phyloP scores from a whole-genome alignment of 2,329 filamentous ascomycete genomes.

The Helotiales sp. region DNA sequence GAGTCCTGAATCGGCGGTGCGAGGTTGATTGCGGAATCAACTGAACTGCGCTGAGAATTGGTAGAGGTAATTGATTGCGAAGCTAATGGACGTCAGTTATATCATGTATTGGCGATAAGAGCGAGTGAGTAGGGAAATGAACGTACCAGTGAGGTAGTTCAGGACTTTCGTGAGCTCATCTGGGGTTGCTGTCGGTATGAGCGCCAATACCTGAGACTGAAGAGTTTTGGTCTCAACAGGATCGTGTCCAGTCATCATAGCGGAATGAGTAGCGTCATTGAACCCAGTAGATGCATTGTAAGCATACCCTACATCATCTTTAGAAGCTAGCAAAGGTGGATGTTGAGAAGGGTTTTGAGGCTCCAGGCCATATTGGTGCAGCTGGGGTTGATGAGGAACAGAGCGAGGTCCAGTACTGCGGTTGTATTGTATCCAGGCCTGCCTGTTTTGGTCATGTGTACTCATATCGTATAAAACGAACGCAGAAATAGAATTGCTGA shows the following conservation, averaged over 20 bases:
- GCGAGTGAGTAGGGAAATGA: not conserved
- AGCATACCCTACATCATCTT: not conserved
- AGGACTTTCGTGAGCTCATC: not conserved
- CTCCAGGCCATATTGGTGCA: not conserved
- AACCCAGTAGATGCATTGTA: not conserved
- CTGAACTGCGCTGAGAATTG: not conserved
- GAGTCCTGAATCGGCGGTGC: not conserved
- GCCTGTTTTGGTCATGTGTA: not conserved
- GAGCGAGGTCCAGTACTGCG: not conserved
- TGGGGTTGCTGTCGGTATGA: not conserved
- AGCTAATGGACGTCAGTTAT: not conserved
- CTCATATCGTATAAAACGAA: not conserved
- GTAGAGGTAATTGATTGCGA: not conserved
- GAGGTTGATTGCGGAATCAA: not conserved
- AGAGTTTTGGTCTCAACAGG: not conserved
- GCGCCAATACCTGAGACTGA: not conserved
- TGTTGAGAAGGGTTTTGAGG: no score
- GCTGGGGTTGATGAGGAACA: not conserved
- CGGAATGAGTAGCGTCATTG: not conserved
- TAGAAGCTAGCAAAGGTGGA: not conserved
- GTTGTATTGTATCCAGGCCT: not conserved
- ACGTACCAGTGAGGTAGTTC: not conserved
- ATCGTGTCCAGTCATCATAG: not conserved
- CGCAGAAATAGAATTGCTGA: not conserved
- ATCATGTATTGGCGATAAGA: no score